Evolutionary conservation across 768 basidiomycete species (phyloP).

Genomic region (Hysterangium stoloniferum): DNA sequence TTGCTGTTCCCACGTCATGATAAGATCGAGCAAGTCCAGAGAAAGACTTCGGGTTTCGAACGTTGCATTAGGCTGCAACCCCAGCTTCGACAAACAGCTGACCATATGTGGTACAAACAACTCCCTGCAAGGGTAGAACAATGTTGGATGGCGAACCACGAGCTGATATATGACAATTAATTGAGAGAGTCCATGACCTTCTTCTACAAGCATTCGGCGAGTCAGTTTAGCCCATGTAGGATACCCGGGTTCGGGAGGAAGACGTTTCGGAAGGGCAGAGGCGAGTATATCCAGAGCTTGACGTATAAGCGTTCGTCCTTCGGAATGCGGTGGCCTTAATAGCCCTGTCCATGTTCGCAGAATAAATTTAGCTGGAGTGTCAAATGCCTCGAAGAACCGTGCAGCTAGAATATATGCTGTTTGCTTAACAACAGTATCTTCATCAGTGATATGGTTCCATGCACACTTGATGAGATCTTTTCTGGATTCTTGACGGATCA

Average conservation of each 20-base stretch:
- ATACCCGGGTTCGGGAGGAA: constrained; percentile 43
- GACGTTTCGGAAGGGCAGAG: constrained; percentile 66
- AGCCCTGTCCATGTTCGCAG: constrained; percentile 86
- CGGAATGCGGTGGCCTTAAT: constrained; percentile 72
- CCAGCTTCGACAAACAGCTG: constrained; percentile 80
- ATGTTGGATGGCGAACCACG: constrained; percentile 80
- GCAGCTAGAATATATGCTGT: constrained; percentile 87
- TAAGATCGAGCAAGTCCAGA: constrained; percentile 84
- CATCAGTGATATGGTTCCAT: constrained; percentile 75
- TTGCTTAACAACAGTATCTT: constrained; percentile 89
- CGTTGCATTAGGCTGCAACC: constrained; percentile 64
- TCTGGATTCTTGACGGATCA: constrained; percentile 73
- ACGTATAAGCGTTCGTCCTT: constrained; percentile 66
- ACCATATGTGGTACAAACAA: constrained; percentile 93
- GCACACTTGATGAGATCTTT: constrained; percentile 93
- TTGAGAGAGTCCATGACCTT: constrained; percentile 62
- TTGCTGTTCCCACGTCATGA: constrained; percentile 90
- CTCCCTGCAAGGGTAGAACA: constrained; percentile 90
- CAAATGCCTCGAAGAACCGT: constrained; percentile 84
- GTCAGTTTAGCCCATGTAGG: constrained; percentile 85
- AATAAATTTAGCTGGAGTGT: constrained; percentile 86
- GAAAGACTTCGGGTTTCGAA: constrained; percentile 79
- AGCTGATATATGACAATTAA: constrained; percentile 83
- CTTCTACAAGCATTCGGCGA: constrained; percentile 79
- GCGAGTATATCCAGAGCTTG: constrained; percentile 85